Evolutionary conservation across 352 stramenopile species (phyloP).

Genomic region (Globisporangium nodosum): DNA sequence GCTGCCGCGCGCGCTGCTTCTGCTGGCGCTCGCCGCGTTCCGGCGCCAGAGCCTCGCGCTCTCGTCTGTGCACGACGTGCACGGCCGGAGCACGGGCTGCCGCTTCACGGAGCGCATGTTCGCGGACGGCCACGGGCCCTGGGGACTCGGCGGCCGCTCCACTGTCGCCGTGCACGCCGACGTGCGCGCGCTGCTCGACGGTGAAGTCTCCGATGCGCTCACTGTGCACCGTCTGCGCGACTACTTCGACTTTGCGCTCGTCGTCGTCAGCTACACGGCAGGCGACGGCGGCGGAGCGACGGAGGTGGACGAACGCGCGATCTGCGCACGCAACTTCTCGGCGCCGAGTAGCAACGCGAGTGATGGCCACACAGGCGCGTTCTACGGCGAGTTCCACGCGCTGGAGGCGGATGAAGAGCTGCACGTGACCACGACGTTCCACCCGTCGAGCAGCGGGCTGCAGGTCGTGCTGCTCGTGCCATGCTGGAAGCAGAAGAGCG

Average conservation of each 20-base stretch:
- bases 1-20: slow-evolving; percentile 24
- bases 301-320: slow-evolving; percentile 44
- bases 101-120: slow-evolving; percentile 81
- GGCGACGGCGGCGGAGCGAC: slow-evolving; percentile 18
- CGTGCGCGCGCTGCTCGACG: slow-evolving; percentile 36
- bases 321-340: slow-evolving; percentile 67
- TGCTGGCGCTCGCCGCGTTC: slow-evolving; percentile 19
- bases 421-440: slow-evolving; percentile 41
- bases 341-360: slow-evolving; percentile 21
- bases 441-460: slow-evolving; percentile 38
- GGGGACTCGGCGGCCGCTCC: slow-evolving; percentile 36
- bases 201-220: slow-evolving; percentile 63
- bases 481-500: slow-evolving; percentile 82
- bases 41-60: slow-evolving; percentile 23
- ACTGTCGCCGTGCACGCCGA: slow-evolving; percentile 43
- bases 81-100: slow-evolving; percentile 48
- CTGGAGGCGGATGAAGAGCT: slow-evolving; percentile 35
- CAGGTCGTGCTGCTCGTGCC: slow-evolving; percentile 67
- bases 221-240: slow-evolving; percentile 60
- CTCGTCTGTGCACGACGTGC: slow-evolving; percentile 55
- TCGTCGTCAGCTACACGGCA: slow-evolving; percentile 56
- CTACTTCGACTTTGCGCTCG: slow-evolving; percentile 80
- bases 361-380: slow-evolving; percentile 7
- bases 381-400: slow-evolving; percentile 55
- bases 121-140: slow-evolving; percentile 50